Conservation (phyloP, 73 alveolate species). For the Stentor roeselii region DNA sequence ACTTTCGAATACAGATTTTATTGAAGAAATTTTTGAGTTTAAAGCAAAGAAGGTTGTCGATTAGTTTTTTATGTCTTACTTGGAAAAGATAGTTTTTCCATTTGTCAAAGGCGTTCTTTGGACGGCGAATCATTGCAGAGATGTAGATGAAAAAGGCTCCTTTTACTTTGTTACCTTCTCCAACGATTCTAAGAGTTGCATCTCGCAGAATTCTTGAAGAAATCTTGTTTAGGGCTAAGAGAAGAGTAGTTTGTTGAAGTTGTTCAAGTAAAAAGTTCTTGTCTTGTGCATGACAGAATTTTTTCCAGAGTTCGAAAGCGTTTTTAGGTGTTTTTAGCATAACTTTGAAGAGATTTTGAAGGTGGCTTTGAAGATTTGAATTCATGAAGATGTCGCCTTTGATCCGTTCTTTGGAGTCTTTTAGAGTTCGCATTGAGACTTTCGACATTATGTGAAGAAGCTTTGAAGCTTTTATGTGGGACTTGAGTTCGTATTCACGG, state of each 20-base stretch:
- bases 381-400: not conserved
- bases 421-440: slow-evolving; percentile 5
- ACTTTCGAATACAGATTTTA: not conserved
- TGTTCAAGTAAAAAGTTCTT: not conserved
- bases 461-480: not conserved
- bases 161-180: not conserved
- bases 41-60: not conserved
- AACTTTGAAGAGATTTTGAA: too few relatives aligned
- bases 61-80: not conserved
- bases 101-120: not conserved
- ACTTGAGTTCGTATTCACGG: not conserved
- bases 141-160: not conserved
- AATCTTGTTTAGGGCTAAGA: not conserved
- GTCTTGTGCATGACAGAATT: not conserved
- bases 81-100: not conserved
- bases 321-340: not conserved
- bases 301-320: not conserved
- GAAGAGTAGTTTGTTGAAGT: not conserved
- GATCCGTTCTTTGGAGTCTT: not conserved
- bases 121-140: not conserved
- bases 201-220: not conserved
- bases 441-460: not conserved
- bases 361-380: not conserved
- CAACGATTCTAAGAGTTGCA: not conserved
- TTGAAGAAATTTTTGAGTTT: not conserved